Conservation (phyloP, 192 early-diverging fungal species). For the Spinellus fusiger region DNA sequence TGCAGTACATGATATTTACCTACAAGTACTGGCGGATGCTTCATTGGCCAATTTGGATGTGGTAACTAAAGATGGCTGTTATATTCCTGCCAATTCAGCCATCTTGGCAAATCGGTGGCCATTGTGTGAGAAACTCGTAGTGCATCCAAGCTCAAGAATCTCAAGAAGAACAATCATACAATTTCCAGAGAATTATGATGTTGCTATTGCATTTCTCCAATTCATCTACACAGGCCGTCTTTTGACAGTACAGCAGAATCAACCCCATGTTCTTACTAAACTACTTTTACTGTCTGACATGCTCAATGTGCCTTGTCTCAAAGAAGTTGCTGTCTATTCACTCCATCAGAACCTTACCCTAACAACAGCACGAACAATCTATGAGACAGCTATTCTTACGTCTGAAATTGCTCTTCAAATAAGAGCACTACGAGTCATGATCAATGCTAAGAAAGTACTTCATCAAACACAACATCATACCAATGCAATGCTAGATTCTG, state of each 20-base stretch:
- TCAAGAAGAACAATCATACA: constrained; percentile 10
- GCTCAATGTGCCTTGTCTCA: constrained; percentile 51
- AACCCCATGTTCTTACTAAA: constrained; percentile 57
- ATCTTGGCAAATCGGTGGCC: constrained; percentile 50
- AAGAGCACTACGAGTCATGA: constrained; percentile 46
- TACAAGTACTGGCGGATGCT: constrained; percentile 46
- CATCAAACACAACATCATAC: too few relatives aligned
- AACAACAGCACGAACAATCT: constrained; percentile 55
- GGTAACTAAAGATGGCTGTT: constrained; percentile 39
- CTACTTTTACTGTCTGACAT: constrained; percentile 54
- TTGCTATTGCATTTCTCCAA: constrained; percentile 32
- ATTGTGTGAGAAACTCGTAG: constrained; percentile 38
- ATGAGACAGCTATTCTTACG: constrained; percentile 58
- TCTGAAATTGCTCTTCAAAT: constrained; percentile 60
- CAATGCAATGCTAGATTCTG: too few relatives aligned
- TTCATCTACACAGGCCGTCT: constrained; percentile 45
- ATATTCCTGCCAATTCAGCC: constrained; percentile 47
- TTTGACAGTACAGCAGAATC: constrained; percentile 57
- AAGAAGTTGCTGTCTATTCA: constrained; percentile 46
- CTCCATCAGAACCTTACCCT: constrained; percentile 57
- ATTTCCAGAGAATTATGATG: constrained; percentile 25
- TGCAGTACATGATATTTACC: constrained; percentile 49
- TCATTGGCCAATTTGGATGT: constrained; percentile 52
- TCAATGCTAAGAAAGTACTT: constrained; percentile 45
- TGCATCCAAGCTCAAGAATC: background rate